A percentile compares a stretch with the other conserved stretches of the same genome.
phyloP scores from a whole-genome alignment of 2,329 filamentous ascomycete genomes.

The Aspergillus oerlinghausenensis region DNA sequence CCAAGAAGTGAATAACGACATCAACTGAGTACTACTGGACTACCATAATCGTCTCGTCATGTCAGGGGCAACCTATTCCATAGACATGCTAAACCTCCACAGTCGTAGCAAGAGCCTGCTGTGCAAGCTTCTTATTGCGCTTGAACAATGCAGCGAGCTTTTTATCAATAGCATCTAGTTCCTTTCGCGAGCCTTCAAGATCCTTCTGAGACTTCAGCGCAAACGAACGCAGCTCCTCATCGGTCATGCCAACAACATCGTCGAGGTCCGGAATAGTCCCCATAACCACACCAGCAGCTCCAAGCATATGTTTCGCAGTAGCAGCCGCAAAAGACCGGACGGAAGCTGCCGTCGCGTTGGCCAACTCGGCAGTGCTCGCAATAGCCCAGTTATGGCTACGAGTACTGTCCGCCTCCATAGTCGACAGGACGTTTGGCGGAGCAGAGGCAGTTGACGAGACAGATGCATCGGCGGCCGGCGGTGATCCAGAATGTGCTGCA shows the following conservation, averaged over 20 bases:
- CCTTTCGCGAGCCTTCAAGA: constrained; percentile 65
- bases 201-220: constrained; percentile 51
- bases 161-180: constrained; percentile 53
- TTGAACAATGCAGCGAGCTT: constrained; percentile 38
- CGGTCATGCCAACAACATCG: constrained; percentile 40
- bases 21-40: not conserved
- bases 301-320: constrained; percentile 36
- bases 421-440: constrained; percentile 35
- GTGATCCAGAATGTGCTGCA: constrained; percentile 17
- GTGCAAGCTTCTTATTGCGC: constrained; percentile 40
- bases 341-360: constrained; percentile 32
- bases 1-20: not conserved
- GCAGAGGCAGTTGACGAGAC: constrained; percentile 16
- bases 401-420: constrained; percentile 36
- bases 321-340: constrained; percentile 33
- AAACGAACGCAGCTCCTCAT: constrained; percentile 37
- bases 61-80: not conserved
- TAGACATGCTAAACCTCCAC: constrained; percentile 13
- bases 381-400: constrained; percentile 36
- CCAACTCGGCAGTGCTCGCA: constrained; percentile 31
- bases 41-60: no score
- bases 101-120: constrained; percentile 34
- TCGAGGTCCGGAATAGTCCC: constrained; percentile 33
- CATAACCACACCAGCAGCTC: constrained; percentile 27
- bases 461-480: constrained; percentile 21